phyloP scores from a whole-genome alignment of 2,329 filamentous ascomycete genomes.

The Aspergillus tamarii region DNA sequence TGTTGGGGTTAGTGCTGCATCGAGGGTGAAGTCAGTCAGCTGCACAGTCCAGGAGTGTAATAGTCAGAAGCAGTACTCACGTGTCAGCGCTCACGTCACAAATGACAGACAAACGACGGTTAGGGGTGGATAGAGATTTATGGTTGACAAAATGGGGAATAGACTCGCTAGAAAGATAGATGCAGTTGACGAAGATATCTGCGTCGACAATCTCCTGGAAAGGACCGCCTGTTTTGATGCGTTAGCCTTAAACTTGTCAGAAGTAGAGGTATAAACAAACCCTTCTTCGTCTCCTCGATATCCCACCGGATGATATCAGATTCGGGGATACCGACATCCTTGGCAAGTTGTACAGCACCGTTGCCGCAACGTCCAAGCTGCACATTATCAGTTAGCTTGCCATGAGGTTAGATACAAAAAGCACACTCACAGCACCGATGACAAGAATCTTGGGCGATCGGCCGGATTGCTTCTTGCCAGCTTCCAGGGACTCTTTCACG shows the following conservation, averaged over 20 bases:
- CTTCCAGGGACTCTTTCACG: conserved; percentile 71
- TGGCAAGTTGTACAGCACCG: conserved; percentile 80
- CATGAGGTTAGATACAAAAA: neutral
- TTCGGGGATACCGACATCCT: conserved; percentile 71
- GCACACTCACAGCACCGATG: conserved; percentile 67
- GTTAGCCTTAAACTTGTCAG: conserved; percentile 10
- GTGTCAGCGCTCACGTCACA: conserved; percentile 67
- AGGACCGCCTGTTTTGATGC: conserved; percentile 59
- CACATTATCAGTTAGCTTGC: conserved; percentile 1
- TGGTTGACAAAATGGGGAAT: conserved; percentile 81
- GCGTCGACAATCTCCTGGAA: conserved; percentile 73
- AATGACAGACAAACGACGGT: conserved; percentile 76
- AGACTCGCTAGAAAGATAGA: conserved; percentile 73
- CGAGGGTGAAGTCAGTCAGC: conserved; percentile 35
- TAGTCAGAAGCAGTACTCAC: conserved; percentile 24
- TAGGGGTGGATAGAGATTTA: conserved; percentile 67
- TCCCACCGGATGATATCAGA: conserved; percentile 75
- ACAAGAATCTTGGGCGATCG: conserved; percentile 75
- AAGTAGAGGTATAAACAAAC: conserved; percentile 30
- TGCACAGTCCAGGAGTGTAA: neutral
- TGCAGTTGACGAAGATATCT: conserved; percentile 84
- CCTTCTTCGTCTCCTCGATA: conserved; percentile 74
- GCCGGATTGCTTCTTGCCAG: conserved; percentile 68
- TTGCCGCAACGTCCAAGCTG: conserved; percentile 69
- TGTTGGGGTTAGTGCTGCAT: conserved; percentile 51